Base-by-base conservation (phyloP, 495 filamentous ascomycete species). In the Penicillium antarcticum region DNA sequence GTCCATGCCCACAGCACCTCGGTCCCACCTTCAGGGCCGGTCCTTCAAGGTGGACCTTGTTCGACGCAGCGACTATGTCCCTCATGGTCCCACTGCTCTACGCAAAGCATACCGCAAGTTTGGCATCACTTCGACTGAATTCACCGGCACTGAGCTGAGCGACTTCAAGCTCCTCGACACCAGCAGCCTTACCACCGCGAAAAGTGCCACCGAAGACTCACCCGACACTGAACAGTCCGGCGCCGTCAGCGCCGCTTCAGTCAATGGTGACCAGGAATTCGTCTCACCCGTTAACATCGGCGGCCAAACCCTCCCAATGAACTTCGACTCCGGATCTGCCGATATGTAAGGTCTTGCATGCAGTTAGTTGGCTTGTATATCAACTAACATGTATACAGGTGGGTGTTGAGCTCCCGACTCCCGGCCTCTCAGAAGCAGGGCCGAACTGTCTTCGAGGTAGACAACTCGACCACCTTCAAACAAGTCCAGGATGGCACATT, bases 311-410 rank as follows among this genome's bases (percentile, higher is more conserved):
- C 52, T 94, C 48, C 82, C 84, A 53, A 73, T 95, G 62, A 82
- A 91, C 58, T 89, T 95, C 64, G 90, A 95, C 66, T 88, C 88
- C 14, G 90, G 90, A 45, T 91, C 87, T 5, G 80, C 89, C 13
- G 89, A 94, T 65, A 72, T 95, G 71, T 90, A 82, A 70, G 87
- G 11, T 39, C 1, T 24, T n/a, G 3, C 18, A 13, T 34, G 23
- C 41, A 11, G 32, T 11, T 24, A 17, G 8, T n/a, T 31, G 34
- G 14, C 34, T 8, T 11, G 23, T 13, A 26, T 8, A 6, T 31
- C 41, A 39, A 51, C 41, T 23, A 44, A 33, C 34, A 17, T 34
- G 11, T 19, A 26, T 40, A 14, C 48, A 82, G 80, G 51, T 95
- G 90, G 90, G 81, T 92, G 26, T 87, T 92, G 71, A 90, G 81